These are phyloP conservation scores for Hypoxylon trugodes DNA, from an alignment of 495 filamentous ascomycete species.

Conservation along the genomic window DNA sequence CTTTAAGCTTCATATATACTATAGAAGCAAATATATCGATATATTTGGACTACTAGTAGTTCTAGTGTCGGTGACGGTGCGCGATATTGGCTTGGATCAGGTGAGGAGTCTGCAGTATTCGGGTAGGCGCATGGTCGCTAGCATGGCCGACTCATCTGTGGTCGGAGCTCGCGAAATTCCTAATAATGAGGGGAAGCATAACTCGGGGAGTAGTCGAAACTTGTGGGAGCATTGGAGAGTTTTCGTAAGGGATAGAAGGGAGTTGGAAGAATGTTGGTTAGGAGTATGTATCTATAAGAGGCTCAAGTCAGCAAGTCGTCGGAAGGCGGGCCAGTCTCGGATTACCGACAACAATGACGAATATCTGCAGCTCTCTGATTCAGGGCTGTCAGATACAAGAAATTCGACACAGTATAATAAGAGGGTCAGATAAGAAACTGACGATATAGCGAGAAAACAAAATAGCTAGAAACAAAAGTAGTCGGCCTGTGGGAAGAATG, in stretches of 20 bases:
- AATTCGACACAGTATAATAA: not conserved
- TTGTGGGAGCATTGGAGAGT: not conserved
- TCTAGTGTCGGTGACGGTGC: not conserved
- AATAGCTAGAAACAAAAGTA: conserved; percentile 3
- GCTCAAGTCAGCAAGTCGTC: conserved; percentile 24
- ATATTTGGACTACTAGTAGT: not conserved
- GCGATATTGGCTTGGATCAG: conserved; percentile 12
- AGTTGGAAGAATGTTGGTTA: not conserved
- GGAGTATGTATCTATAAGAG: conserved; percentile 7
- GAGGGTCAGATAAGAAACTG: not conserved
- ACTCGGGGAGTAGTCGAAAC: not conserved
- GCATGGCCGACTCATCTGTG: not conserved
- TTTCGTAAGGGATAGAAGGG: not conserved
- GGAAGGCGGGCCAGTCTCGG: conserved; percentile 18
- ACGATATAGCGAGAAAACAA: conserved; percentile 1
- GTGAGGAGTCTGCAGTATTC: not conserved
- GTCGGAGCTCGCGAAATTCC: not conserved
- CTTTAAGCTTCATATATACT: not conserved
- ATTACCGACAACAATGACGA: conserved; percentile 30
- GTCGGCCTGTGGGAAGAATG: conserved; percentile 25
- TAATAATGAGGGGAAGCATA: conserved; percentile 7
- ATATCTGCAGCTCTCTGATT: conserved; percentile 16
- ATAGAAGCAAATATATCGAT: not conserved
- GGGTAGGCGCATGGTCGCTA: conserved; percentile 12
- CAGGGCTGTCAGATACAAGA: too few species aligned